Percentiles rank a stretch among this genome's conserved stretches.
Conservation (phyloP, 2,329 filamentous ascomycete genomes). For the Sclerotinia trifoliorum region DNA sequence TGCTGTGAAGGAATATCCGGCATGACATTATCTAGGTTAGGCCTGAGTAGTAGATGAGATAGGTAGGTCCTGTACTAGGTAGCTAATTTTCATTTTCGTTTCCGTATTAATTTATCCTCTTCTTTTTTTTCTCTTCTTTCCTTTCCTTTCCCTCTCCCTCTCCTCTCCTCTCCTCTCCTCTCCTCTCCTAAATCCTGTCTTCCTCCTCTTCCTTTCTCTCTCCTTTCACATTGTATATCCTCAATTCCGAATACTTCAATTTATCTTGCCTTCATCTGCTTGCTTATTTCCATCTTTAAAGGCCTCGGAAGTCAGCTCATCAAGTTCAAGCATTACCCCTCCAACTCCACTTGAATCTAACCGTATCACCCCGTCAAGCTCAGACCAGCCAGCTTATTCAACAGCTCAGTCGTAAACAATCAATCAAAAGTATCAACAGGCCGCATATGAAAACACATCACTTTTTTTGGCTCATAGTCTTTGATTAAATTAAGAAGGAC, state of each 20-base stretch:
- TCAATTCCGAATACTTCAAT: constrained; percentile 1
- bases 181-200: neutral
- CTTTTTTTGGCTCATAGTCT: neutral
- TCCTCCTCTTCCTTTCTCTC: neutral
- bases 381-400: neutral
- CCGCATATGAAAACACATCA: constrained; percentile 1
- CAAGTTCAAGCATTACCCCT: constrained; percentile 13
- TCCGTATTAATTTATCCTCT: too few species aligned
- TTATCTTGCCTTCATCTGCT: constrained; percentile 1
- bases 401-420: constrained; percentile 12
- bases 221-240: neutral
- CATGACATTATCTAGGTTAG: neutral
- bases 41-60: neutral
- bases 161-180: too few species aligned
- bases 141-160: too few species aligned
- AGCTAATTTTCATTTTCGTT: neutral
- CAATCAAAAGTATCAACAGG: neutral
- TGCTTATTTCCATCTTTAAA: neutral
- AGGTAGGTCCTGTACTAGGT: neutral
- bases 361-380: constrained; percentile 22
- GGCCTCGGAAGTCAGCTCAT: constrained; percentile 26
- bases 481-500: neutral
- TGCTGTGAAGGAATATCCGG: neutral
- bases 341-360: constrained; percentile 16
- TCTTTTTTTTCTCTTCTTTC: neutral